Percentiles rank a stretch among this genome's conserved stretches.
phyloP scores from a whole-genome alignment of 805 yeast genomes.

The Citeromyces nyonsensis region DNA sequence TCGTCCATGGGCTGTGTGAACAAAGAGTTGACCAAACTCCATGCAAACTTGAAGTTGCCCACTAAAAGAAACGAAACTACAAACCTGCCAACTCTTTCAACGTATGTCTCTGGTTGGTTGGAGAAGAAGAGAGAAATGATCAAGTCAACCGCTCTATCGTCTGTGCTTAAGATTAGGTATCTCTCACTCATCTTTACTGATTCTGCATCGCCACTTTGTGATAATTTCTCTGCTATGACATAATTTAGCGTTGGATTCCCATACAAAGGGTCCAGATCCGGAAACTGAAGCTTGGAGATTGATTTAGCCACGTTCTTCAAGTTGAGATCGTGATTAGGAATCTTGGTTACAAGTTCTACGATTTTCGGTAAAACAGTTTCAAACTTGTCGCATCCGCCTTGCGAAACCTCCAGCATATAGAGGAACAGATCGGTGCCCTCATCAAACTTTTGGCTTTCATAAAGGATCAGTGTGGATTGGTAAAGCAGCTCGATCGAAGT shows the following conservation, averaged over 20 bases:
- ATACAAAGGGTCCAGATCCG: constrained; percentile 28
- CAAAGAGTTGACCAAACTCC: constrained; percentile 9
- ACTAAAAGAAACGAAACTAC: constrained; percentile 63
- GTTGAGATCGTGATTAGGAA: constrained; percentile 41
- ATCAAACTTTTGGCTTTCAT: constrained; percentile 60
- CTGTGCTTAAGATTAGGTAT: constrained; percentile 9
- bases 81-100: constrained; percentile 26
- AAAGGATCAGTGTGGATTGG: constrained; percentile 54
- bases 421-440: constrained; percentile 66
- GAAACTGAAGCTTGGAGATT: constrained; percentile 49
- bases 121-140: constrained; percentile 17
- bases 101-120: constrained; percentile 18
- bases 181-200: constrained; percentile 12
- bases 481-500: constrained; percentile 65
- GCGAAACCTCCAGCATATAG: constrained; percentile 55
- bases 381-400: constrained; percentile 10
- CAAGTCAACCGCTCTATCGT: constrained; percentile 8
- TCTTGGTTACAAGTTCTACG: constrained; percentile 21
- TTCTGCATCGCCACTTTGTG: constrained; percentile 15
- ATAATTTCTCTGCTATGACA: constrained; percentile 53
- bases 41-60: constrained; percentile 48
- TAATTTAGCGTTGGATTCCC: constrained; percentile 73
- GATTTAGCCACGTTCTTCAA: constrained; percentile 54
- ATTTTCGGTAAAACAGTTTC: constrained; percentile 16
- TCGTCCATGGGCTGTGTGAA: constrained; percentile 4